Percentiles rank a stretch among this genome's conserved stretches.
Evolutionary conservation across 2,329 filamentous ascomycete species (phyloP).

Genomic region (Pestalotiopsis sp.): DNA sequence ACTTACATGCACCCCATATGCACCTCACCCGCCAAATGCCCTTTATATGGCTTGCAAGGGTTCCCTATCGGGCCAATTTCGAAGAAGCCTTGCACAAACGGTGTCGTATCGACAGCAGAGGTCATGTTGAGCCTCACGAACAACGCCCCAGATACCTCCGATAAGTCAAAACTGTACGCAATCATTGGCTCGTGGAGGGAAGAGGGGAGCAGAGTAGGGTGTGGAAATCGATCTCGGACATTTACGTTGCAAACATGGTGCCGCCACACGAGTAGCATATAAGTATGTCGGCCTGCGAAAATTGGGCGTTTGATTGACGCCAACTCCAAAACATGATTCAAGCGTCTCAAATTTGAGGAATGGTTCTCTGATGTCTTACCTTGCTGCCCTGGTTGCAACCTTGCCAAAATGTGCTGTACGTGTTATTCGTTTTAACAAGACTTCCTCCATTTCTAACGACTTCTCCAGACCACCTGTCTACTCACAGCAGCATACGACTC

Average conservation of each 20-base stretch:
- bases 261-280: neutral
- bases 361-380: constrained; percentile 4
- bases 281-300: neutral
- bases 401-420: constrained; percentile 12
- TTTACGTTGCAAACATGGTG: neutral
- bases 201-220: neutral
- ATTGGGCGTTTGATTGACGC: neutral
- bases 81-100: neutral
- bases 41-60: neutral
- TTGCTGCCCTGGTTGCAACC: constrained; percentile 7
- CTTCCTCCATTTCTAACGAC: neutral
- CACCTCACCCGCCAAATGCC: neutral
- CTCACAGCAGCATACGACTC: constrained; percentile 15
- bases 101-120: neutral
- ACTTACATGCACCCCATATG: neutral
- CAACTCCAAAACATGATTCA: neutral
- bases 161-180: neutral
- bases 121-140: neutral
- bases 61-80: neutral
- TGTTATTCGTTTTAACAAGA: neutral
- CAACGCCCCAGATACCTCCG: neutral
- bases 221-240: neutral
- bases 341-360: neutral
- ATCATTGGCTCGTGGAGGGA: neutral
- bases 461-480: constrained; percentile 16